Evolutionary conservation across 192 early-diverging fungal genomes (phyloP).

Genomic region (Entomortierella chlamydospora): DNA sequence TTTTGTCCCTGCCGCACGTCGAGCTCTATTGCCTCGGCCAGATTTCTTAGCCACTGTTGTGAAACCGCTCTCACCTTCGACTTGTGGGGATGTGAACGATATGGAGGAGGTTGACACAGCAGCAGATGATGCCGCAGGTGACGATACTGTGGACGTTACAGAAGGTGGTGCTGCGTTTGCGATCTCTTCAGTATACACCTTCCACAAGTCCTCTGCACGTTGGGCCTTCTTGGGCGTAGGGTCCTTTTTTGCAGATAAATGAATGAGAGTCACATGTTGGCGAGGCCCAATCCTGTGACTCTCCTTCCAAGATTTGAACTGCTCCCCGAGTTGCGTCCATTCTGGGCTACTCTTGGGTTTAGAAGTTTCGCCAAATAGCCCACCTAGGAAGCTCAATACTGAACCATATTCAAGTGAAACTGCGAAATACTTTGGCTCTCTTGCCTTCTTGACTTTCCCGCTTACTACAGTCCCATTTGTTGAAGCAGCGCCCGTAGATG

Average conservation of each 20-base stretch:
- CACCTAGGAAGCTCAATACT: slow-evolving; percentile 46
- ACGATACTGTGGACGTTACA: too few relatives aligned
- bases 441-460: background rate
- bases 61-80: background rate
- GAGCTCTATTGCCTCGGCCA: background rate
- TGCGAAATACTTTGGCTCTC: slow-evolving; percentile 40
- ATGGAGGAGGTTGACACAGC: background rate
- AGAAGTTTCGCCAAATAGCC: slow-evolving; percentile 16
- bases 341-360: background rate
- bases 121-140: too few relatives aligned
- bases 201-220: slow-evolving; percentile 41
- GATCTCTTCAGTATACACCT: slow-evolving; percentile 17
- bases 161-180: background rate
- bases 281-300: slow-evolving; percentile 20
- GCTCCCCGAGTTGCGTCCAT: slow-evolving; percentile 30
- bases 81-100: background rate
- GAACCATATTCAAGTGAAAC: slow-evolving; percentile 6
- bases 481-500: background rate
- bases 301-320: slow-evolving; percentile 25
- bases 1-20: background rate
- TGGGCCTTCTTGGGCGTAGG: slow-evolving; percentile 29
- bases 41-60: background rate
- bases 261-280: slow-evolving; percentile 68
- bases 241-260: slow-evolving; percentile 40
- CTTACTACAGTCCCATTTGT: background rate